A percentile compares a stretch with the other conserved stretches of the same genome.
phyloP scores from a whole-genome alignment of 2,329 filamentous ascomycete genomes.

The Lasiodiplodia sp. region DNA sequence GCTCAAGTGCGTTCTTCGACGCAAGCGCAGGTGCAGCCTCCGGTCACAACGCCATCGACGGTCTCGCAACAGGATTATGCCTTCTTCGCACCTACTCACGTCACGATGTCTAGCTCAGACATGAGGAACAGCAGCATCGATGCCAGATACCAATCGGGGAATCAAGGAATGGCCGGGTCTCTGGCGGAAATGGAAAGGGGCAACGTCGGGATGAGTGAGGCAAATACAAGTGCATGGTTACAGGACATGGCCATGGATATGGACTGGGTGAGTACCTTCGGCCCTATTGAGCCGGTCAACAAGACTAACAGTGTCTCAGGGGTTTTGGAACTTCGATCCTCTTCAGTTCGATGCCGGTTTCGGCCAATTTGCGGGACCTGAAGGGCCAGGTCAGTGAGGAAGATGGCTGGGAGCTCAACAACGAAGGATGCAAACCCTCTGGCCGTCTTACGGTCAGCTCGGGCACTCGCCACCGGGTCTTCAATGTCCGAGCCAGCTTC shows the following conservation, averaged over 20 bases:
- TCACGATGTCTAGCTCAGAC: not conserved
- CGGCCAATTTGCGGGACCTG: conserved; percentile 16
- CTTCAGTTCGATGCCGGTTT: conserved; percentile 28
- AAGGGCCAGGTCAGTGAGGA: conserved; percentile 13
- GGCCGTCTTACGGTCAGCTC: not conserved
- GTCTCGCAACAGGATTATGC: conserved; percentile 16
- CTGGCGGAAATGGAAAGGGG: conserved; percentile 29
- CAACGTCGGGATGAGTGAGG: conserved; percentile 41
- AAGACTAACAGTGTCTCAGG: conserved; percentile 10
- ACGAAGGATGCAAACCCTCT: not conserved
- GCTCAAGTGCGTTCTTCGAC: not conserved
- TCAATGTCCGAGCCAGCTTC: not conserved
- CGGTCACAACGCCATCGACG: not conserved
- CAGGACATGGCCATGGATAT: conserved; percentile 42
- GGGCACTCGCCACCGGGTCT: not conserved
- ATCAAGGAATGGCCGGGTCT: conserved; percentile 29
- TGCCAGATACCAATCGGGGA: conserved; percentile 18
- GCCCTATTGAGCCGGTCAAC: not conserved
- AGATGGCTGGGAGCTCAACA: not conserved
- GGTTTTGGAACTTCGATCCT: conserved; percentile 30
- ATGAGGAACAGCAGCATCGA: conserved; percentile 24
- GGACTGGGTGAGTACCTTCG: conserved; percentile 44
- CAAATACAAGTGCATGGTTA: conserved; percentile 41
- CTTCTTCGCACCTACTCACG: conserved; percentile 9
- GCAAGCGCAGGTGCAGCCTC: conserved; percentile 5